These are phyloP conservation scores for Dichomitus squalens DNA, from an alignment of 1,284 basidiomycete species.

Conservation along the genomic window DNA sequence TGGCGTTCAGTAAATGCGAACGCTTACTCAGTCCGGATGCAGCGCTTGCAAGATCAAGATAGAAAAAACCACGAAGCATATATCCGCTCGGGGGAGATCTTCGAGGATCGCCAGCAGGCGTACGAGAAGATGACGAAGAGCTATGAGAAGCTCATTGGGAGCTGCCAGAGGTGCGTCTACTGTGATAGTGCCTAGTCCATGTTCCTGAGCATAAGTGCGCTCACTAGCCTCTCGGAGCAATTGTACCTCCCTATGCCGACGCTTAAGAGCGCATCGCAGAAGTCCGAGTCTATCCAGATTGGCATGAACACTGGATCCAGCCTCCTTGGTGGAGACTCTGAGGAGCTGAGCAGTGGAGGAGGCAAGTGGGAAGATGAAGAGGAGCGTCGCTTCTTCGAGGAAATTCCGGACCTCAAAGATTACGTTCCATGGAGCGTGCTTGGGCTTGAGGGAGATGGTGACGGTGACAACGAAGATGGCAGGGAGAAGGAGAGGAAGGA, in stretches of 20 bases:
- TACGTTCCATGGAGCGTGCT: constrained; percentile 88
- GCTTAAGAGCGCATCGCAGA: constrained; percentile 80
- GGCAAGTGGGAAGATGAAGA: constrained; percentile 99
- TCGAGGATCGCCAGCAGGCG: constrained; percentile 97
- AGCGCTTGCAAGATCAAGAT: constrained; percentile 97
- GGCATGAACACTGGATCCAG: constrained; percentile 51
- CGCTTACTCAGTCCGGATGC: constrained; percentile 4
- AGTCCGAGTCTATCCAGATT: constrained; percentile 78
- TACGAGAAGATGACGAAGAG: constrained; percentile 98
- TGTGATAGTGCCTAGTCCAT: not conserved
- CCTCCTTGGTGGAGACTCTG: constrained; percentile 47
- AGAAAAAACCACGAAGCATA: constrained; percentile 97
- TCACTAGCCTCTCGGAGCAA: constrained; percentile 80
- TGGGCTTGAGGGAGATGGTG: constrained; percentile 71
- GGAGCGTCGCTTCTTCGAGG: constrained; percentile 93
- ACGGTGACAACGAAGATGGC: constrained; percentile 36
- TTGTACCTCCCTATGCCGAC: constrained; percentile 81
- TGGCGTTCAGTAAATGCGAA: not conserved
- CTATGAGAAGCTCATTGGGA: constrained; percentile 88
- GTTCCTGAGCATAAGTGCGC: not conserved
- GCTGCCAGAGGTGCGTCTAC: constrained; percentile 75
- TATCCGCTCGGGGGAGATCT: constrained; percentile 97
- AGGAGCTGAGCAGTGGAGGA: constrained; percentile 71
- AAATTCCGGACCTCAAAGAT: constrained; percentile 89
- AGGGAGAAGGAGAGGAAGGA: constrained; percentile 50